A percentile compares a stretch with the other conserved stretches of the same genome.
phyloP scores from a whole-genome alignment of 2,329 filamentous ascomycete genomes.

The Trichoderma pleuroti region DNA sequence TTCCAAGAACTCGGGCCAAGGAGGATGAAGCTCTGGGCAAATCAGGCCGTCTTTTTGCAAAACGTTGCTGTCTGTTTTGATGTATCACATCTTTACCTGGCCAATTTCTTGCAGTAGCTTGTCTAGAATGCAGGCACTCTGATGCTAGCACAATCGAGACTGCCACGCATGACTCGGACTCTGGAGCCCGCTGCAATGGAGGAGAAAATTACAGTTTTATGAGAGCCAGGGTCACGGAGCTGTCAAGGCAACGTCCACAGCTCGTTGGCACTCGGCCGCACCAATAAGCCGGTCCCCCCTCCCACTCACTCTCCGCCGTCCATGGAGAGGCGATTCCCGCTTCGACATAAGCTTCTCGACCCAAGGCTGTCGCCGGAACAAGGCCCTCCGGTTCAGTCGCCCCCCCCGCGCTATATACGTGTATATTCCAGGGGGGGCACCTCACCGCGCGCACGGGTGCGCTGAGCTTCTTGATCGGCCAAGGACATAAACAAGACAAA shows the following conservation, averaged over 20 bases:
- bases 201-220: background rate
- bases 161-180: background rate
- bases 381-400: background rate
- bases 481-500: background rate
- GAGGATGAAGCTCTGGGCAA: background rate
- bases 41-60: background rate
- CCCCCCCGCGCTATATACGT: background rate
- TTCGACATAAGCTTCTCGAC: background rate
- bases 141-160: slow-evolving; percentile 14
- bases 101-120: slow-evolving; percentile 16
- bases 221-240: background rate
- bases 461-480: slow-evolving; percentile 4
- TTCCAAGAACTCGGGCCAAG: background rate
- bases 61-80: slow-evolving; percentile 2
- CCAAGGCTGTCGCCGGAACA: background rate
- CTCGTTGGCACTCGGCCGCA: background rate
- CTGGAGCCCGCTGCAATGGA: background rate
- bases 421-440: background rate
- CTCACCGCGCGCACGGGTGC: slow-evolving; percentile 5
- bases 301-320: background rate
- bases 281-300: slow-evolving; percentile 1
- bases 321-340: background rate
- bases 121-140: slow-evolving; percentile 4
- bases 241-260: background rate
- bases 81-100: background rate